Conservation (phyloP, 352 stramenopile genomes). For the Phytophthora pini region DNA sequence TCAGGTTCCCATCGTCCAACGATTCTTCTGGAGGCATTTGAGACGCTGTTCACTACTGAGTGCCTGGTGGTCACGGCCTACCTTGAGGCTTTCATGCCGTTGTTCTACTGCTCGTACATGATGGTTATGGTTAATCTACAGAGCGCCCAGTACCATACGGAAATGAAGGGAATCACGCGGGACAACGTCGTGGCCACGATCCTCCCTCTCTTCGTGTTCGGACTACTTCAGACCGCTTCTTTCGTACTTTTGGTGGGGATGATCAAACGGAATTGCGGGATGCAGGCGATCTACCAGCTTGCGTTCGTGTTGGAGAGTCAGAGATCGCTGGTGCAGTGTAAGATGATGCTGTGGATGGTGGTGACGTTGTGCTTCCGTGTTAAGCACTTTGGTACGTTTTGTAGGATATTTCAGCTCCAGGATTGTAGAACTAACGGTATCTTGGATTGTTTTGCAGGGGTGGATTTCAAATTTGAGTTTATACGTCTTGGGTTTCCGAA, state of each 20-base stretch:
- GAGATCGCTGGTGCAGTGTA: constrained; percentile 10
- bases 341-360: constrained; percentile 9
- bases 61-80: constrained; percentile 10
- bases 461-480: not conserved
- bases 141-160: constrained; percentile 8
- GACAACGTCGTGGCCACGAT: constrained; percentile 3
- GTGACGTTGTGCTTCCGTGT: constrained; percentile 19
- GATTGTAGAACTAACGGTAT: not conserved
- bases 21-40: constrained; percentile 20
- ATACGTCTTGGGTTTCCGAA: not conserved
- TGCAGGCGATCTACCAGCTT: not conserved
- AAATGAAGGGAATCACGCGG: constrained; percentile 6
- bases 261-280: not conserved
- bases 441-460: not conserved
- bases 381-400: constrained; percentile 8
- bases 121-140: constrained; percentile 7
- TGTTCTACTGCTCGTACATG: constrained; percentile 15
- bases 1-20: not conserved
- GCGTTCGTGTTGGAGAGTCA: constrained; percentile 14
- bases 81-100: constrained; percentile 15
- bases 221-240: constrained; percentile 2
- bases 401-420: not conserved
- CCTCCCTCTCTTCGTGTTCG: constrained; percentile 8
- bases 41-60: constrained; percentile 22
- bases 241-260: constrained; percentile 1